Evolutionary conservation across 306 rosid species (phyloP), one percentile per base, ranked within the genome.

Genomic region (Glycine latifolia): DNA sequence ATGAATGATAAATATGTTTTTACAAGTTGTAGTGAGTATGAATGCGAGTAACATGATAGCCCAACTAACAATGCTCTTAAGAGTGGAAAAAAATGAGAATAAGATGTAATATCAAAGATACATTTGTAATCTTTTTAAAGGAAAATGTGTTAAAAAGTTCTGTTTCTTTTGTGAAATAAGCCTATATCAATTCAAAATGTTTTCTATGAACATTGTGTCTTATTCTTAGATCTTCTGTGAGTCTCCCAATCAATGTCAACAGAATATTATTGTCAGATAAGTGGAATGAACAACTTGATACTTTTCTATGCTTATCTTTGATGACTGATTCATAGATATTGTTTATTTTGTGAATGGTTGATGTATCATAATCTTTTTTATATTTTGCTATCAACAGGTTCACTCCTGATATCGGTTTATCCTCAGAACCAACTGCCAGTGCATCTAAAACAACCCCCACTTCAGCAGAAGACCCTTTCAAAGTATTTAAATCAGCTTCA

Each of bases 401-500:
- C 61, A 76, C 86, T 67, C 81, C 96, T 76, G 92, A 87, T 83
- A 67, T 81, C 46, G 86, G 82, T 77, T 87, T 91, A 91, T 85
- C 91, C 83, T 76, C 94, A 61, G 94, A 89, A 86, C 85, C 88
- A 73, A 73, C 88, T 70, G 85, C 82, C 76, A 80, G 70, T 65
- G 66, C 75, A 46, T 73, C 90, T 76, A 96, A 87, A 89, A 73
- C 92, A 44, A 84, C 88, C 17, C 86, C 98, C 86, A 83, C 80
- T 66, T 67, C 67, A 16, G 61, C 82, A 75, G 94, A 89, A 56
- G 92, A 91, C 84, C 96, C 92, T 62, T 96, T 93, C 84, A 89
- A 84, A 73, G 88, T 85, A 59, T 68, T 89, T 80, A 89, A 81
- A 89, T 89, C 92, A 65, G 73, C 86, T 85, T 85, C 92, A 13